These are phyloP conservation scores for Arthroderma sp. DNA, from an alignment of 2,329 filamentous ascomycete species.

Conservation along the genomic window DNA sequence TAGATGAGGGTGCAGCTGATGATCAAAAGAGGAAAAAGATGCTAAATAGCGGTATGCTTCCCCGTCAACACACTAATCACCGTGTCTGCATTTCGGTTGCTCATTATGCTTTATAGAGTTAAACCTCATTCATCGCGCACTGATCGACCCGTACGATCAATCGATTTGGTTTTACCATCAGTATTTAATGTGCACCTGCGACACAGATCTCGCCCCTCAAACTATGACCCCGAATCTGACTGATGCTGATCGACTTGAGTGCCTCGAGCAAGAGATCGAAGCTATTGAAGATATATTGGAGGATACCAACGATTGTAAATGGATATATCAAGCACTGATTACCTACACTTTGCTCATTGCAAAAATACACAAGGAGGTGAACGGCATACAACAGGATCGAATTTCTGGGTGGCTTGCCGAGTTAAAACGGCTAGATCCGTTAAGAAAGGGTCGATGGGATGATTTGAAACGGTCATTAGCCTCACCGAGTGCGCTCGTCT, in stretches of 20 bases:
- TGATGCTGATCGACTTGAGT: constrained; percentile 48
- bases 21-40: constrained; percentile 53
- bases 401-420: constrained; percentile 50
- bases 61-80: background rate
- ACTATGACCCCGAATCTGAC: constrained; percentile 56
- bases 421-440: constrained; percentile 58
- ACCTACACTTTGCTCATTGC: constrained; percentile 55
- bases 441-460: constrained; percentile 62
- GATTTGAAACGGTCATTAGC: constrained; percentile 48
- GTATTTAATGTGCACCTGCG: constrained; percentile 62
- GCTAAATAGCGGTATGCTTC: constrained; percentile 52
- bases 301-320: constrained; percentile 63
- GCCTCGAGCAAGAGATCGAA: constrained; percentile 60
- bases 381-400: constrained; percentile 34
- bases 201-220: constrained; percentile 34
- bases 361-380: constrained; percentile 39
- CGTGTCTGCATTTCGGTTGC: background rate
- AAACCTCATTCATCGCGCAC: constrained; percentile 58
- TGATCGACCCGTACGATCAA: constrained; percentile 88
- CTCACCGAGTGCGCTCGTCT: background rate
- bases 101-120: constrained; percentile 46
- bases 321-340: constrained; percentile 78
- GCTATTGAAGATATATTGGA: constrained; percentile 56
- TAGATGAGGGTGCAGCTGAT: constrained; percentile 58
- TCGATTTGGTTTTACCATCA: constrained; percentile 97